Base-by-base conservation (phyloP, 257 asterid species). In the Leptodermis oblonga region DNA sequence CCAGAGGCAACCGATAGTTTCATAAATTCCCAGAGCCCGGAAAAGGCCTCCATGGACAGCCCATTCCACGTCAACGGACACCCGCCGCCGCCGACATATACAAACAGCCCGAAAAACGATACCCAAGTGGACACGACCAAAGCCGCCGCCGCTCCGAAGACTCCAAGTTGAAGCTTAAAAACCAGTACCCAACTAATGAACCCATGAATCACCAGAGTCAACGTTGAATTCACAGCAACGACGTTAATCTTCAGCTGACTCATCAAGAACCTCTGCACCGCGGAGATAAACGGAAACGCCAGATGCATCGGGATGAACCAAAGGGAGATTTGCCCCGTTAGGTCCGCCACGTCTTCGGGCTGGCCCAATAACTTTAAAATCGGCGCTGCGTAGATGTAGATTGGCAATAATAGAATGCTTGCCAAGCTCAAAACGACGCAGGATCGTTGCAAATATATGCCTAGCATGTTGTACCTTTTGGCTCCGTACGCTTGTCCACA, bases 11-110 rank as follows among this genome's bases (percentile, higher is more conserved):
- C 76, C 2, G 90, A 85, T n/a, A 85, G 79, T 70, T 64, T 65
- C 15, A 82, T 46, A 70, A 82, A 82, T 3, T 82, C 87, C 65
- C 80, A 23, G 1, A 85, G 73, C 18, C 86, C 90, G 0, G 84
- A 76, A 51, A 82, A 80, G 0, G 87, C 90, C 23, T 75, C 71
- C 23, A 65, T 2, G 0, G 90, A 80, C 7, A 85, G 80, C 3
- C 90, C 87, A 6, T 48, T 71, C 90, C 90, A 85, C 3, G 90
- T 82, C 22, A 69, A 61, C 0, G 82, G 82, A 37, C 90, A 85
- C 8, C 87, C 82, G 0, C 90, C 90, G 2, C 63, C 69, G 0
- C 70, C 75, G 8, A 68, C 68, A 33, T 80, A 82, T 0, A 33
- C 62, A 25, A 72, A 78, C 84, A 82, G 17, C 5, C 79, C 77